Conservation (phyloP, 768 basidiomycete species). For the Termitomyces titanicus region DNA sequence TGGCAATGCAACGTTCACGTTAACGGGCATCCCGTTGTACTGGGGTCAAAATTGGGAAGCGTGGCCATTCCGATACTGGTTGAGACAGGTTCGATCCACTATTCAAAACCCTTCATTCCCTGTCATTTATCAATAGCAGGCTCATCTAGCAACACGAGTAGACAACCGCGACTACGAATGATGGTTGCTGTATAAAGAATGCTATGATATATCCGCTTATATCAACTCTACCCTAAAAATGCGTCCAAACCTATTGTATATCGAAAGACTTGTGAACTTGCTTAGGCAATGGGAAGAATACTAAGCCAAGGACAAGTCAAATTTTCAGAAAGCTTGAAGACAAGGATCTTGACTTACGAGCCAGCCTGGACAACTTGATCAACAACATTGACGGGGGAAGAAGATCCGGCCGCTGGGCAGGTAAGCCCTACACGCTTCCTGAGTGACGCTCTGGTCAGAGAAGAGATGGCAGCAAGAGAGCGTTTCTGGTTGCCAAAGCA, state of each 20-base stretch:
- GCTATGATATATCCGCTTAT: too few species aligned
- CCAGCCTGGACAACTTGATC: slow-evolving; percentile 12
- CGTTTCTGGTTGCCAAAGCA: slow-evolving; percentile 19
- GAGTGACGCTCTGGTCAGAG: background rate
- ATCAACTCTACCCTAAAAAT: too few species aligned
- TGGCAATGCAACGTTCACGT: too few species aligned
- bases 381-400: background rate
- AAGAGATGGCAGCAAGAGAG: slow-evolving; percentile 6
- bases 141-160: too few species aligned
- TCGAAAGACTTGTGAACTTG: background rate
- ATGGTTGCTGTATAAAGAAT: too few species aligned
- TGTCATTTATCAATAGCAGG: too few species aligned
- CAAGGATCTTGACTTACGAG: slow-evolving; percentile 4
- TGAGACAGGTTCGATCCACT: too few species aligned
- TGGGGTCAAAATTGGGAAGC: too few species aligned
- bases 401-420: slow-evolving; percentile 3
- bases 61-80: too few species aligned
- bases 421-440: slow-evolving; percentile 11
- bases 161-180: too few species aligned
- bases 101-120: too few species aligned
- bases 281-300: background rate
- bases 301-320: background rate
- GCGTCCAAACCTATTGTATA: background rate
- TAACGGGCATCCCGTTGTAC: too few species aligned
- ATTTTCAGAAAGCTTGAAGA: background rate